A percentile compares a stretch with the other conserved stretches of the same genome.
Conservation (phyloP, 805 yeast genomes). For the Teunomyces barrocoloradensis region DNA sequence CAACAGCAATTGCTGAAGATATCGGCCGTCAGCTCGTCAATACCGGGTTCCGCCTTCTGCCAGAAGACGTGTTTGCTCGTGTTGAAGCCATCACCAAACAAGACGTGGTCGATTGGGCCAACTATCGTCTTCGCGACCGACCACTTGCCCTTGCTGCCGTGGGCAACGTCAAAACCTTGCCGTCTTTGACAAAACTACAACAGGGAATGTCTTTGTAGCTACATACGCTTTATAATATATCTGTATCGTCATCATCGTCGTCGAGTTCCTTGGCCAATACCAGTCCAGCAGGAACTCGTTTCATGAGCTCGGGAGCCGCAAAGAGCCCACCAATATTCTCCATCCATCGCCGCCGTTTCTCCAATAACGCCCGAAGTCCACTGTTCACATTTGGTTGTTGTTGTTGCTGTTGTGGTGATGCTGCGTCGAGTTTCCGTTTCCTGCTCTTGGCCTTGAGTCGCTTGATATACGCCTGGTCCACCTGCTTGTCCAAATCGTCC, state of each 20-base stretch:
- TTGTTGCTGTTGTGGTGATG: constrained; percentile 62
- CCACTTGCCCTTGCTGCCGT: constrained; percentile 90
- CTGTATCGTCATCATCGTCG: constrained; percentile 25
- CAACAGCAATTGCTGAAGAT: constrained; percentile 95
- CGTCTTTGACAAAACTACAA: constrained; percentile 59
- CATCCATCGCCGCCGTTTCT: constrained; percentile 88
- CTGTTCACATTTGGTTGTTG: constrained; percentile 74
- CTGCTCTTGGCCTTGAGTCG: constrained; percentile 73
- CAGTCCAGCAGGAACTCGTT: constrained; percentile 65
- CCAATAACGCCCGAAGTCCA: constrained; percentile 75
- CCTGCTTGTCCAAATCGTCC: constrained; percentile 94
- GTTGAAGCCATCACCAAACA: constrained; percentile 75
- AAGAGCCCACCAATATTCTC: constrained; percentile 86
- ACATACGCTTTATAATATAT: neutral
- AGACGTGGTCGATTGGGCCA: constrained; percentile 88
- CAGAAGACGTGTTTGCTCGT: constrained; percentile 69
- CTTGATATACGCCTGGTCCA: constrained; percentile 88
- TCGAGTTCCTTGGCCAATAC: constrained; percentile 46
- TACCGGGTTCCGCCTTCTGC: constrained; percentile 75
- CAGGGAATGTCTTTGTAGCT: constrained; percentile 29
- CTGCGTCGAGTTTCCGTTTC: constrained; percentile 50
- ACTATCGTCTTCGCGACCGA: constrained; percentile 68
- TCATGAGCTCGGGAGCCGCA: constrained; percentile 62
- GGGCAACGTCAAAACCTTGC: constrained; percentile 74
- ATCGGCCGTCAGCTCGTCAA: constrained; percentile 96